Evolutionary conservation across 768 basidiomycete genomes (phyloP).

Genomic region (Suillus discolor): DNA sequence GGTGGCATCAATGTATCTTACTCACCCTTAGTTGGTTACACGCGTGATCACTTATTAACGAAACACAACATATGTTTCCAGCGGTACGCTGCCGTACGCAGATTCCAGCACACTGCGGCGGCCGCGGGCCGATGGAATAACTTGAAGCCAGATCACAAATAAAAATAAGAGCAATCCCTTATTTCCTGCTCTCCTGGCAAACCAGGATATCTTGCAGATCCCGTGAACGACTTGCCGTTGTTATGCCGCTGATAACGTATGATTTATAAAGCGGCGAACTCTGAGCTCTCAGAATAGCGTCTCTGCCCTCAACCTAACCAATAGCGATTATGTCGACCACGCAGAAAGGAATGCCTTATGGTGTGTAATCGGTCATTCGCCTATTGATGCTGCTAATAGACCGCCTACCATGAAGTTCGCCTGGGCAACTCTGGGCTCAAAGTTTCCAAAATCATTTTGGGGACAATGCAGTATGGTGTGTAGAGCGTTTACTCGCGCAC

Average conservation of each 20-base stretch:
- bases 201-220: background rate
- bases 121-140: background rate
- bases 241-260: background rate
- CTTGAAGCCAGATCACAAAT: background rate
- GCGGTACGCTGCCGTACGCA: background rate
- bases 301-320: background rate
- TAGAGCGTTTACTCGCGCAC: background rate
- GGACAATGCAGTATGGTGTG: constrained; percentile 36
- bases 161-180: background rate
- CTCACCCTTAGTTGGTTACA: background rate
- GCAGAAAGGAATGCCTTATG: constrained; percentile 10
- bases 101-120: background rate
- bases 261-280: background rate
- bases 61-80: background rate
- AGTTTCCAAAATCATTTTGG: constrained; percentile 41
- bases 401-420: constrained; percentile 29
- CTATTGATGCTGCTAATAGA: background rate
- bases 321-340: constrained; percentile 5
- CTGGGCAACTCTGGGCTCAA: constrained; percentile 47
- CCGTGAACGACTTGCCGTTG: background rate
- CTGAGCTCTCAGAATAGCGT: background rate
- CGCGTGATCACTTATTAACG: background rate
- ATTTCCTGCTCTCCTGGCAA: background rate
- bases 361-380: background rate
- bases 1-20: background rate